Evolutionary conservation across 2,329 filamentous ascomycete species (phyloP), one percentile per base, ranked within the genome.

Genomic region (Amesomyces nigricolor): DNA sequence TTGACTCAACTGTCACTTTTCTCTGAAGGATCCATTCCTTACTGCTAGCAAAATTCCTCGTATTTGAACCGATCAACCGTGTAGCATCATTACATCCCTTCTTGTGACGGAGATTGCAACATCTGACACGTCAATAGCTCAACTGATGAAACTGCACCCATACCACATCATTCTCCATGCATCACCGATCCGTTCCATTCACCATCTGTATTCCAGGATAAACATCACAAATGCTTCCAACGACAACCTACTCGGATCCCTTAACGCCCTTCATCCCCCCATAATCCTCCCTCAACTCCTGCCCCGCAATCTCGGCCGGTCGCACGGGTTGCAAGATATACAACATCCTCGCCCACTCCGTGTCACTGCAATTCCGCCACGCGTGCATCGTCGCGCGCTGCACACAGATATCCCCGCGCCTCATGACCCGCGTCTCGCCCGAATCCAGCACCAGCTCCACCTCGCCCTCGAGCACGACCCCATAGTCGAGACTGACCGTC

Each of bases 381-480:
- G 65, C 68, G 63, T 78, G 75, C 65, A 71, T 72, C 16, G 75
- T 77, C 5, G 67, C 75, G 44, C 77, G 65, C 65, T 79, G 76
- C n/a, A 79, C 71, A 13, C 71, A 69, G 30, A 77, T 66, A 62
- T 80, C 77, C 1, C 78, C 78, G 16, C 70, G 65, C 54, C 68
- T 66, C 67, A 80, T 64, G 5, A 68, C 38, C 38, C 69, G 66
- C 53, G 59, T 70, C 57, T 76, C 75, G 11, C 75, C 76, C 16
- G 70, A 71, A 58, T 79, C 78, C 16, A 79, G 64, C 17, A 73
- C 59, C 65, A 78, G 68, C 61, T 78, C 76, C 45, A 80, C 63
- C 61, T 72, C 68, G 1, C 78, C 78, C 58, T 78, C 75, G 4
- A 79, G 60, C 13, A 79, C 73, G 22, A 79, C 69, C 1, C 76